These are phyloP conservation scores for Zea luxurians DNA, from an alignment of 176 grass and related monocot species.

Conservation along the genomic window DNA sequence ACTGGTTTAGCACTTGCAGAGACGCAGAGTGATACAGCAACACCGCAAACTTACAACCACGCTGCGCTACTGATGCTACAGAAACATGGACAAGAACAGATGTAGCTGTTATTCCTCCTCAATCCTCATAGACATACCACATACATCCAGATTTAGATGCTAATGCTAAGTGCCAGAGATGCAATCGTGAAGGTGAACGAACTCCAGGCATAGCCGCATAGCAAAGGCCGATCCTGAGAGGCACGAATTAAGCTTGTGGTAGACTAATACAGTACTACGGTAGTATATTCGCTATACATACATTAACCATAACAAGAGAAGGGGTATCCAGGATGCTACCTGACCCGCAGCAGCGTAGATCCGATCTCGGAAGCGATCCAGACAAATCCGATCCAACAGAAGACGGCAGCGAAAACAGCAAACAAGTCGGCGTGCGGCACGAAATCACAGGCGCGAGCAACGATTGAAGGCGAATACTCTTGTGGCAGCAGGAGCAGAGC, in stretches of 20 bases:
- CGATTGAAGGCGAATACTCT: not conserved
- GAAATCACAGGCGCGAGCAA: not conserved
- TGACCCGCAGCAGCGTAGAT: not conserved
- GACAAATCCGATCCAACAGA: not conserved
- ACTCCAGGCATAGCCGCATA: not conserved
- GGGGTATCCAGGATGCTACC: not conserved
- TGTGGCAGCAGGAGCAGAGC: not conserved
- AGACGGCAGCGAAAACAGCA: not conserved
- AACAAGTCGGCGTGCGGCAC: not conserved
- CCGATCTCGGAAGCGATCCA: not conserved
- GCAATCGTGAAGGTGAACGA: not conserved
- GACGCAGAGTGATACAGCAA: not conserved
- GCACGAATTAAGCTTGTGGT: not conserved
- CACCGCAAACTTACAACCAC: not conserved
- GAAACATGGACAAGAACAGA: not conserved
- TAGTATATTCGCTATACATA: no score
- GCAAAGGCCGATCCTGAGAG: not conserved
- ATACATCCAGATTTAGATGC: not conserved
- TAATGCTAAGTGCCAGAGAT: not conserved
- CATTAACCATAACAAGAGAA: no score
- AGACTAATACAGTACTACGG: not conserved
- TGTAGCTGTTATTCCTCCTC: not conserved
- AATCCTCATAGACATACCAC: not conserved
- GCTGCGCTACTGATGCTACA: not conserved
- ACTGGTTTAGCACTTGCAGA: not conserved